Conservation (phyloP, 305 asterid genomes). For the Fraxinus albicans region DNA sequence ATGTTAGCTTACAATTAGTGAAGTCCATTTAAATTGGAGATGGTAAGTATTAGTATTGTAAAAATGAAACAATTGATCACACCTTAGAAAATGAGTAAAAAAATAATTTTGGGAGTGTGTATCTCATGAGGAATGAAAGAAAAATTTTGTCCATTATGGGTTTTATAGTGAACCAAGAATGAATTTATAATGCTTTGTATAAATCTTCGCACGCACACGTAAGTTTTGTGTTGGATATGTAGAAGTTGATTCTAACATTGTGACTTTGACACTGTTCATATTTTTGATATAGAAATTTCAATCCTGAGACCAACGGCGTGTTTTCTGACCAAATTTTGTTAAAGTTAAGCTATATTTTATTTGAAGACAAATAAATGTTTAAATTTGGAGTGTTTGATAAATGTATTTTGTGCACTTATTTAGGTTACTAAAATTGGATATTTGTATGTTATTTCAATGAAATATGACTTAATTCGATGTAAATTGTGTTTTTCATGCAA, state of each 20-base stretch:
- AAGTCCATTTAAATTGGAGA: constrained; percentile 13
- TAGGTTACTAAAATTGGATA: no score
- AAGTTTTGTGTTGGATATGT: no score
- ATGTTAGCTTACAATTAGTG: neutral
- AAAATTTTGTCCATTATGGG: no score
- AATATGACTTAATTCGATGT: neutral
- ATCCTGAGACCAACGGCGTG: neutral
- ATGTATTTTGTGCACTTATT: no score
- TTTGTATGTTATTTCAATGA: neutral
- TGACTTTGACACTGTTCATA: neutral
- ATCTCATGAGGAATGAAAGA: no score
- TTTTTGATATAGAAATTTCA: neutral
- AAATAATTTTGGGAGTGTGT: neutral
- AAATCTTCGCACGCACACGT: no score
- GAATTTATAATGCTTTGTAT: no score
- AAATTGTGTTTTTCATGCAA: neutral
- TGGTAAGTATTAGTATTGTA: constrained; percentile 16
- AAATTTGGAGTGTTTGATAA: neutral
- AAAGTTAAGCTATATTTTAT: no score
- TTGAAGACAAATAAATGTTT: neutral
- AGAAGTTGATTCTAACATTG: neutral
- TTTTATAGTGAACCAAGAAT: no score
- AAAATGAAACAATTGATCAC: neutral
- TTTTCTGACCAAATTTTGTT: neutral
- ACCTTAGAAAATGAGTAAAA: neutral